Evolutionary conservation across 148 eudicot genomes (phyloP), one percentile per base, ranked within the genome.

Genomic region (Rhododendron ovatum): DNA sequence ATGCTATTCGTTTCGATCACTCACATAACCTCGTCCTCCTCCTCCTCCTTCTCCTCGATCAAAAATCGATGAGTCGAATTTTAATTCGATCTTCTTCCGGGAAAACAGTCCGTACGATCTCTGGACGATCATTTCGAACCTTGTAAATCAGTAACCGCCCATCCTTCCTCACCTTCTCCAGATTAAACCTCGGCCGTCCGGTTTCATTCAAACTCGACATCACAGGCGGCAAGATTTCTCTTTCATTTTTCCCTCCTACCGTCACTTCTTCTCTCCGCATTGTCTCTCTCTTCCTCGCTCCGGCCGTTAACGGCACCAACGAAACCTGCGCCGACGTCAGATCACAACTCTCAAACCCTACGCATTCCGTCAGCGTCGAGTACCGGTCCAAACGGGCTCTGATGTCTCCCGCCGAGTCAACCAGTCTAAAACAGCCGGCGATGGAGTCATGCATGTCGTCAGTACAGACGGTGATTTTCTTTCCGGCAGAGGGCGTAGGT

Each of bases 131-230:
- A 35, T 43, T 83, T 30, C 1, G 84, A 28, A 82, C 51, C 24
- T 5, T 7, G 10, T 2, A 13, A n/a, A 89, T 87, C 82, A 33
- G 76, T 53, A 89, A 53, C 86, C 91, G 83, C 1, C 88, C 88
- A n/a, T 87, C 77, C 13, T 74, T 65, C 37, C 88, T 79, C 79
- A 55, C 78, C 26, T 78, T 87, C 73, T 18, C 48, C 37, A 89
- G 73, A 35, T 39, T 43, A 77, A 89, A 89, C 45, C 63, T 85
- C 37, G 88, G 91, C 82, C 86, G 82, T 59, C 91, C 91, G 35
- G 87, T 84, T 28, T 51, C 37, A 18, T 75, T 85, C 89, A 89
- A 86, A 55, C 41, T 87, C 35, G 89, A 79, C 45, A 89, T 22
- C 75, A 69, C 1, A 30, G 77, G 24, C 18, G 91, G 89, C 75